A percentile compares a stretch with the other conserved stretches of the same genome.
Conservation (phyloP, 2,329 filamentous ascomycete genomes). For the Trichocomaceae sp. region DNA sequence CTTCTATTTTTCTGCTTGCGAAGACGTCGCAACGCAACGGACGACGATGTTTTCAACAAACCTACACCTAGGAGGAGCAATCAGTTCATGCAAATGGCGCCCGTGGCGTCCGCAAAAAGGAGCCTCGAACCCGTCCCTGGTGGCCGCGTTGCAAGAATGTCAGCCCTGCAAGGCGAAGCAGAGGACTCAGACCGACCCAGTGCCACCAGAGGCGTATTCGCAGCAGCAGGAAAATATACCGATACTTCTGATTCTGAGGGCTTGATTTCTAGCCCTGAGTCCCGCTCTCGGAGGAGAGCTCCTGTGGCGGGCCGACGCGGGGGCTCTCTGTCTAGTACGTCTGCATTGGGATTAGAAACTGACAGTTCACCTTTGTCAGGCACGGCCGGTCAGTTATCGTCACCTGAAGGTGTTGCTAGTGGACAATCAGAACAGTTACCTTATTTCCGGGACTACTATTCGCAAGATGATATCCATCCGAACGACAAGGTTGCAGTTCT, state of each 20-base stretch:
- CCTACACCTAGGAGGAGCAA: conserved; percentile 59
- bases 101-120: conserved; percentile 26
- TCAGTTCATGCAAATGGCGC: conserved; percentile 37
- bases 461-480: conserved; percentile 88
- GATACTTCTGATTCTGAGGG: conserved; percentile 57
- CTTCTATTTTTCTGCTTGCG: conserved; percentile 54
- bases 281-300: conserved; percentile 48
- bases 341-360: conserved; percentile 60
- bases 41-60: conserved; percentile 79
- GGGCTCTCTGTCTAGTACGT: conserved; percentile 84
- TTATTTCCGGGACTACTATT: conserved; percentile 99
- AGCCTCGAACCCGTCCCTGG: conserved; percentile 74
- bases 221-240: conserved; percentile 47
- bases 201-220: conserved; percentile 31
- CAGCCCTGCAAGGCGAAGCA: conserved; percentile 73
- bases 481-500: conserved; percentile 83
- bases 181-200: conserved; percentile 46
- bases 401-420: conserved; percentile 73
- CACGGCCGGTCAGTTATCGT: conserved; percentile 69
- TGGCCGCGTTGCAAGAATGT: conserved; percentile 90
- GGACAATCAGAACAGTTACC: conserved; percentile 92
- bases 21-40: conserved; percentile 47
- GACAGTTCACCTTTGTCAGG: conserved; percentile 65
- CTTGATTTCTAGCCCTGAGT: conserved; percentile 65
- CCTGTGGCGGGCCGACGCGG: conserved; percentile 57